These are phyloP conservation scores for Halenospora varia DNA, from an alignment of 495 filamentous ascomycete species.

Conservation along the genomic window DNA sequence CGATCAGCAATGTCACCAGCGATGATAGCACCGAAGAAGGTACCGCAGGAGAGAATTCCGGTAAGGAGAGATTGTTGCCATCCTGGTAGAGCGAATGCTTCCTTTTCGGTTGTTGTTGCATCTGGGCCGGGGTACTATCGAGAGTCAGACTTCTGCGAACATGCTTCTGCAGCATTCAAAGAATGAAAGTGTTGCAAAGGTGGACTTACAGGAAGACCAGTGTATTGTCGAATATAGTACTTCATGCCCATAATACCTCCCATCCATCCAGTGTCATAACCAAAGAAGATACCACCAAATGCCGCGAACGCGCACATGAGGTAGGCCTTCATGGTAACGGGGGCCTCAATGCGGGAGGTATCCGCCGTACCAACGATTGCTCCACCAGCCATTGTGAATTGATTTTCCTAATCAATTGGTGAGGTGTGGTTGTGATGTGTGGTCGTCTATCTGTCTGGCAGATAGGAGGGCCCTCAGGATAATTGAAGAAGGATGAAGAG, in stretches of 20 bases:
- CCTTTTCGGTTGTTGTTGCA: not conserved
- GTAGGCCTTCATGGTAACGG: constrained; percentile 63
- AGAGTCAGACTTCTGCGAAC: no score
- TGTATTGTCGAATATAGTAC: constrained; percentile 61
- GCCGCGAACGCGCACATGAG: constrained; percentile 66
- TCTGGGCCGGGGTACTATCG: constrained; percentile 5
- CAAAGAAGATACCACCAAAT: constrained; percentile 67
- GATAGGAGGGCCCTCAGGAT: not conserved
- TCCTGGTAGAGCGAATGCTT: constrained; percentile 42
- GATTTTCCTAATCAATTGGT: not conserved
- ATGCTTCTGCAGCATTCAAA: no score
- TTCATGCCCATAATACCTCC: constrained; percentile 49
- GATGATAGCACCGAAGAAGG: constrained; percentile 75
- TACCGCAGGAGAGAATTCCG: constrained; percentile 82
- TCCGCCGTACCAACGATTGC: constrained; percentile 28
- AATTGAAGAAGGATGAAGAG: not conserved
- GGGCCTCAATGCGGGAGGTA: constrained; percentile 53
- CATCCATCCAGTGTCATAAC: constrained; percentile 64
- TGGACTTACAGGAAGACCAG: constrained; percentile 29
- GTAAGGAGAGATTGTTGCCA: constrained; percentile 67
- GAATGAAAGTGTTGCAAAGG: no score
- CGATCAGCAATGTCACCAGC: constrained; percentile 68
- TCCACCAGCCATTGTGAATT: constrained; percentile 17
- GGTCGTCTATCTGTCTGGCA: not conserved
- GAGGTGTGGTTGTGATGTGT: not conserved